Conservation (phyloP, 805 yeast genomes). For the Limtongia smithiae region DNA sequence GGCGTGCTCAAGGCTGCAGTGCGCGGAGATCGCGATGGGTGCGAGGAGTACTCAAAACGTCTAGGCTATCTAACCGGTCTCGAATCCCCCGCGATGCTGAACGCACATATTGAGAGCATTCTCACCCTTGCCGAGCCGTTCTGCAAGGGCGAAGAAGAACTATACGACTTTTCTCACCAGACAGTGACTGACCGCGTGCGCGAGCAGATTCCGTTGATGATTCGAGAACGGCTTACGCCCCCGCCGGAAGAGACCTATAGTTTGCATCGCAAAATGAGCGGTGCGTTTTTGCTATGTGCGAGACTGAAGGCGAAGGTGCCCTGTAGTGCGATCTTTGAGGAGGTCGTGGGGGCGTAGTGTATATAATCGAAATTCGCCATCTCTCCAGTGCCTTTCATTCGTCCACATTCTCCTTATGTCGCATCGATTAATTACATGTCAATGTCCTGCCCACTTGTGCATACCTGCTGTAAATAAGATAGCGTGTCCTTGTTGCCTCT, state of each 20-base stretch:
- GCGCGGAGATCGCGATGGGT: constrained; percentile 57
- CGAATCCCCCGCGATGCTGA: constrained; percentile 77
- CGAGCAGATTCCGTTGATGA: constrained; percentile 81
- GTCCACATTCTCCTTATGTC: too few relatives aligned
- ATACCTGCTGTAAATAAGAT: not conserved
- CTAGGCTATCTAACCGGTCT: constrained; percentile 90
- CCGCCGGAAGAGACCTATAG: constrained; percentile 99
- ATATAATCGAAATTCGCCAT: not conserved
- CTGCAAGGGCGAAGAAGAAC: constrained; percentile 47
- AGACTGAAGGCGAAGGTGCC: constrained; percentile 79
- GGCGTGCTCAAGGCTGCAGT: constrained; percentile 73
- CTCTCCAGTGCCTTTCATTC: too few relatives aligned
- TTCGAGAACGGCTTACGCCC: constrained; percentile 85
- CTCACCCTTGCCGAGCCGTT: constrained; percentile 92
- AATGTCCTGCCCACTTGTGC: not conserved
- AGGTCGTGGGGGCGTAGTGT: constrained; percentile 51
- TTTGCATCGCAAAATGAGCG: constrained; percentile 91
- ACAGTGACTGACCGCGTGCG: constrained; percentile 93
- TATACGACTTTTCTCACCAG: constrained; percentile 74
- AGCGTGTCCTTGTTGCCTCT: too few relatives aligned
- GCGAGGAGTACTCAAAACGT: constrained; percentile 60
- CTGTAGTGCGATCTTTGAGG: constrained; percentile 69
- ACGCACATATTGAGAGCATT: constrained; percentile 89
- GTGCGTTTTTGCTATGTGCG: constrained; percentile 87
- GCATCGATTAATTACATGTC: too few relatives aligned